Base-by-base conservation (phyloP, 306 rosid genomes). In the Acacia crassicarpa region DNA sequence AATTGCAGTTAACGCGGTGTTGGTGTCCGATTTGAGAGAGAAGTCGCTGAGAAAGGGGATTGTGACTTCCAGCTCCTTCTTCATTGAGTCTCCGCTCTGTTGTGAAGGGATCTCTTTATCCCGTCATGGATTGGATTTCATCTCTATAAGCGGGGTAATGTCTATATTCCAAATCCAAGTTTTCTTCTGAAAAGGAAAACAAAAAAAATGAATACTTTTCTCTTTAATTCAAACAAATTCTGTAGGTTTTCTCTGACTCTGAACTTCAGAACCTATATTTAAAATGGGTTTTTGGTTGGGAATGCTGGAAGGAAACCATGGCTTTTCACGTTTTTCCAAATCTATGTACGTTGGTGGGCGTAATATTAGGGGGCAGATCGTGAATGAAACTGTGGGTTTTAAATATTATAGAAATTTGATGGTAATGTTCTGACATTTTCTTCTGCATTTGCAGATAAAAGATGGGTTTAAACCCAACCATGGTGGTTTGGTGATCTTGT, bases 1-100 rank as follows among this genome's bases (percentile, higher is more conserved):
- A 91, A 88, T 83, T 70, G 78, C 63, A 85, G 88, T 89, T 78
- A 89, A 91, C 74, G 80, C 74, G 82, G 74, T 44, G 75, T 88
- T 91, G 84, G 85, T 74, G 89, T 91, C 95, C 93, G 91, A 53
- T 80, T 48, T 9, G 40, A 79, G 76, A 59, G 84, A 46, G 65
- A 67, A 11, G 74, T 23, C 56, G 17, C 30, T 9, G 32, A 9
- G 30, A 58, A 22, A 22, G 14, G 30, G 65, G 32, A 58, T 89
- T 83, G 78, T 89, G 91, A 88, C 92, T 85, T 82, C 10, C 83
- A 77, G 70, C 51, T 82, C 10, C 38, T 77, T 62, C 80, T 82
- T 72, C 78, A 6, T 79, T 79, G 61, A 56, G 41, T 84, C 65
- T 58, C 13, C 30, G 2, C 67, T 70, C 59, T 71, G 38, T 49